Conservation (phyloP, 2,329 filamentous ascomycete species). For the Fonsecaea pugnacius region DNA sequence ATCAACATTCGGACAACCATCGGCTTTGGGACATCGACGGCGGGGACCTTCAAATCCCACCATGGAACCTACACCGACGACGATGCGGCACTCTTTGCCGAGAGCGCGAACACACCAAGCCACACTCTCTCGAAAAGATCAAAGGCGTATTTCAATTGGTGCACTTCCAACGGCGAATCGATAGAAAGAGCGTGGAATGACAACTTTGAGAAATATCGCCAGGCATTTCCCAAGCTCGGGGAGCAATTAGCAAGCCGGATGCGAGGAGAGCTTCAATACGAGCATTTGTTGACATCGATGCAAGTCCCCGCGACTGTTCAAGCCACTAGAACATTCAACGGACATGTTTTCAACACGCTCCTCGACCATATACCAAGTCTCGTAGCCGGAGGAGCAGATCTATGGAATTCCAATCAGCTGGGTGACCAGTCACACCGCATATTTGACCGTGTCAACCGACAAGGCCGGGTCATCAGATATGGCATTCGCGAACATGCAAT, state of each 20-base stretch:
- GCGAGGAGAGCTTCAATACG: not conserved
- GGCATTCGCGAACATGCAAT: conserved; percentile 68
- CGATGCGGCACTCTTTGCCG: conserved; percentile 17
- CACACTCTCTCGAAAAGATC: conserved; percentile 6
- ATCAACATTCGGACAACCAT: conserved; percentile 64
- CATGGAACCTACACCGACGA: conserved; percentile 29
- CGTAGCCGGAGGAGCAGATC: not conserved
- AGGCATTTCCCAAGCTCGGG: conserved; percentile 15
- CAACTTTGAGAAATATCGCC: not conserved
- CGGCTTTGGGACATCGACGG: conserved; percentile 54
- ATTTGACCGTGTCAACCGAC: conserved; percentile 39
- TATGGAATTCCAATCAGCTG: conserved; percentile 28
- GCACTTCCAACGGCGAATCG: not conserved
- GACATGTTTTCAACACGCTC: conserved; percentile 9
- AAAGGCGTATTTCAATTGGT: conserved; percentile 15
- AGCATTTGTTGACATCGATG: not conserved
- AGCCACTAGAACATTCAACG: not conserved
- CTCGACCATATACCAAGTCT: not conserved
- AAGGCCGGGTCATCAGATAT: conserved; percentile 60
- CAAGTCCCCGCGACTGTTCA: not conserved
- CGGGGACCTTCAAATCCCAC: conserved; percentile 41
- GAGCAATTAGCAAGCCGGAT: not conserved
- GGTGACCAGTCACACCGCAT: conserved; percentile 26
- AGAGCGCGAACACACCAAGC: not conserved
- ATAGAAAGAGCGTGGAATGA: conserved; percentile 5